Evolutionary conservation across 108 stramenopile species (phyloP), one percentile per base, ranked within the genome.

Genomic region (Nannochloropsis granulata): DNA sequence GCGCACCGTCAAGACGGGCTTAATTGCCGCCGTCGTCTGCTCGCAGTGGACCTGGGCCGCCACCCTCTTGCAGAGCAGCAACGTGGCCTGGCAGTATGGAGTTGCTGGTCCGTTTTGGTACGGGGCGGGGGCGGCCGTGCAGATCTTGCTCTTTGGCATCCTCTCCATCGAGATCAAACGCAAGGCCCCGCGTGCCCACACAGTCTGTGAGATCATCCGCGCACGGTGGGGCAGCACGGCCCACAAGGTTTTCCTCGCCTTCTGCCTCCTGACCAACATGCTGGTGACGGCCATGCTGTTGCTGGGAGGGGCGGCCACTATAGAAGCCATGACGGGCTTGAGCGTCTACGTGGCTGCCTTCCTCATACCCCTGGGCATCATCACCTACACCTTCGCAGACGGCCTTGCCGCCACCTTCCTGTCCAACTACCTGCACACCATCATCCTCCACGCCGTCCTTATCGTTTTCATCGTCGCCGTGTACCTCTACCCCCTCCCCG

Each of bases 11-110:
- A 95, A 95, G 90, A 95, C 94, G 13, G 96, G 96, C 25, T 92
- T 96, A 26, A 95, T 94, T 44, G 96, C 96, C 12, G 91, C 93
- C 81, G 95, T 95, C 79, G 94, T 96, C 86, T 94, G 94, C 24
- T 92, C 92, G 81, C 93, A 94, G 85, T 96, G 96, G 96, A 96
- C 96, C 80, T 96, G 96, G 96, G 96, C 95, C 14, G 95, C 96
- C 23, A 95, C 96, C 24, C 93, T 96, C 45, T 94, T 96, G 78
- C 96, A 96, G 87, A 93, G 93, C 81, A 94, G 94, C 81, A 96
- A 96, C 86, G 96, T 96, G 24, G 96, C 95, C n/a, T 96, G 93
- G 93, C 82, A 90, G 23, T 96, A 94, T 83, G 95, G 95, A 82
- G 94, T 96, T 24, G 94, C 94, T 25, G 95, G 95, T 34, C 95